These are phyloP conservation scores for Fusarium paranaense DNA, from an alignment of 2,329 filamentous ascomycete species.

Conservation along the genomic window DNA sequence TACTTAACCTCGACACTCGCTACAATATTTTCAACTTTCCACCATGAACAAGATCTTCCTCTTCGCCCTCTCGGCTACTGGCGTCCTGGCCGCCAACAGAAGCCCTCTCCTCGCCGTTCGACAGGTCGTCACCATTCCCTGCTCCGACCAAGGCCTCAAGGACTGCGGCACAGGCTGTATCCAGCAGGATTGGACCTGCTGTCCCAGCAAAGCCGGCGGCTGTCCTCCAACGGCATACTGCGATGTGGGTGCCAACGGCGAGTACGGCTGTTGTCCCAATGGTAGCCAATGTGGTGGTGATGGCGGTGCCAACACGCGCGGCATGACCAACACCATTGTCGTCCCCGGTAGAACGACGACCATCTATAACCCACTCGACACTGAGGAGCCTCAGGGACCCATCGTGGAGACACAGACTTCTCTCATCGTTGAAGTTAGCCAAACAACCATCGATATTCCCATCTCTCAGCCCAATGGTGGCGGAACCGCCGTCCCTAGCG, in stretches of 20 bases:
- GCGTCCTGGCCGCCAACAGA: conserved; percentile 31
- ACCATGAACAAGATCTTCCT: conserved; percentile 45
- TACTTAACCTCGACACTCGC: conserved; percentile 9
- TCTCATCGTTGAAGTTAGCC: neutral
- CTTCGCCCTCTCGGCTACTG: conserved; percentile 34
- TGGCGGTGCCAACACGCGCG: conserved; percentile 38
- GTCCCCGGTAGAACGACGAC: conserved; percentile 21
- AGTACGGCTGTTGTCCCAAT: conserved; percentile 47
- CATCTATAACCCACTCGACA: neutral
- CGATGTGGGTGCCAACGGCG: conserved; percentile 39
- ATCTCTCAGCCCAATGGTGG: neutral
- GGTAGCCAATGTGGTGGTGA: conserved; percentile 43
- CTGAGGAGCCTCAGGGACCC: conserved; percentile 5
- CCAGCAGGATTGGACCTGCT: conserved; percentile 44
- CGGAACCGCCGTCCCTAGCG: neutral
- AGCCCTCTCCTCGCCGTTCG: conserved; percentile 35
- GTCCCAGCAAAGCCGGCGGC: conserved; percentile 43
- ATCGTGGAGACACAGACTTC: conserved; percentile 13
- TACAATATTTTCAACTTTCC: neutral
- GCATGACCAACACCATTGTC: conserved; percentile 23
- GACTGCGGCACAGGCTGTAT: conserved; percentile 48
- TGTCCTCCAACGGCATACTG: conserved; percentile 43
- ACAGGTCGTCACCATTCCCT: conserved; percentile 38
- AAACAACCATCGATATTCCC: neutral
- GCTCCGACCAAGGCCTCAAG: conserved; percentile 37